Evolutionary conservation across 2,329 filamentous ascomycete species (phyloP).

Genomic region (Fusarium sp.): DNA sequence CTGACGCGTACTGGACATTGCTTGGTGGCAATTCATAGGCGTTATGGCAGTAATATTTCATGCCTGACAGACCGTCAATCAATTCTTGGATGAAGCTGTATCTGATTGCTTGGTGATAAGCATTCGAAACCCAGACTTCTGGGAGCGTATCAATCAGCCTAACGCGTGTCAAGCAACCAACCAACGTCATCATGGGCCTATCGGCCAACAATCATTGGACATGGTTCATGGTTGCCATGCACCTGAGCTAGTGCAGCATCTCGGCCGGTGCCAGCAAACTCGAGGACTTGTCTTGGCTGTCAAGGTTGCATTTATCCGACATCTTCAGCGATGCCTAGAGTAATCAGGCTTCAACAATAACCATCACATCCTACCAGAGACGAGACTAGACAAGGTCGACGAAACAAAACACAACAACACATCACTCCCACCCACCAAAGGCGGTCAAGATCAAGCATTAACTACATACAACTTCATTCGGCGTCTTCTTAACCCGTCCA

Average conservation of each 20-base stretch:
- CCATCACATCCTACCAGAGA: background rate
- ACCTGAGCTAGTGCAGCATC: conserved; percentile 11
- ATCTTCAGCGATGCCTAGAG: conserved; percentile 9
- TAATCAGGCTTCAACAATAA: background rate
- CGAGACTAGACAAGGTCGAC: background rate
- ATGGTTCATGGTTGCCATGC: conserved; percentile 10
- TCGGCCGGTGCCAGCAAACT: conserved; percentile 17
- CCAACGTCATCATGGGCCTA: conserved; percentile 22
- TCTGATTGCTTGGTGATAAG: conserved; percentile 4
- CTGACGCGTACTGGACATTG: background rate
- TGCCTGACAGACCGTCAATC: background rate
- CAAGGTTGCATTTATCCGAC: conserved; percentile 26
- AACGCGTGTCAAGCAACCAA: conserved; percentile 1
- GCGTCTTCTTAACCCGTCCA: conserved; percentile 18
- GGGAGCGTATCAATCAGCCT: conserved; percentile 3
- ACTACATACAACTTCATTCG: background rate
- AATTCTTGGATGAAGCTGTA: conserved; percentile 7
- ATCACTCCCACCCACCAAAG: background rate
- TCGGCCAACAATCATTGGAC: conserved; percentile 12
- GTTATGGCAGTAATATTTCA: conserved; percentile 7
- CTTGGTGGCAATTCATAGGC: conserved; percentile 11
- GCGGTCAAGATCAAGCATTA: conserved; percentile 16
- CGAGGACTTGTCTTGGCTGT: conserved; percentile 11
- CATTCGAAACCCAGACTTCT: background rate
- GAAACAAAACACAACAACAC: background rate